Conservation (phyloP, 1,284 basidiomycete species). For the Austropuccinia psidii region DNA sequence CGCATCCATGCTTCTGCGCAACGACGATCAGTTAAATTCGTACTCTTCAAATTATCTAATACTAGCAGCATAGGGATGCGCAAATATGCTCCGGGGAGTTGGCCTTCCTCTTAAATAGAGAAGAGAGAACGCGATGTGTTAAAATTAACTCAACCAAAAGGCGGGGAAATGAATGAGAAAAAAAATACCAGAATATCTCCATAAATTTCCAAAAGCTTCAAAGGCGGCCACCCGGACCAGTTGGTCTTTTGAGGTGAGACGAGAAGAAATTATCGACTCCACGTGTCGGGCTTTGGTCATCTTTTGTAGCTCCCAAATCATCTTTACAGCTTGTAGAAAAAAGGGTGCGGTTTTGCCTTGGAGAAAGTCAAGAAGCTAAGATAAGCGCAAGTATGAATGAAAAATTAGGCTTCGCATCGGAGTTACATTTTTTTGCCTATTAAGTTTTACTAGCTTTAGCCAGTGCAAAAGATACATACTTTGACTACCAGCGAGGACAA, state of each 20-base stretch:
- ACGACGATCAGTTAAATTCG: slow-evolving; percentile 64
- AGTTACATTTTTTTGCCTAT: too few relatives aligned
- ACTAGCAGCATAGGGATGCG: slow-evolving; percentile 78
- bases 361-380: slow-evolving; percentile 66
- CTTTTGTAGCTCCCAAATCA: slow-evolving; percentile 77
- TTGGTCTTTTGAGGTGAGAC: slow-evolving; percentile 56
- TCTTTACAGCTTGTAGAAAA: slow-evolving; percentile 69
- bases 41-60: slow-evolving; percentile 69
- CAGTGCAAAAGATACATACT: background rate
- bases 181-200: slow-evolving; percentile 70
- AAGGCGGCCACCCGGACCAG: slow-evolving; percentile 53
- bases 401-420: too few relatives aligned
- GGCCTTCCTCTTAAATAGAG: slow-evolving; percentile 60
- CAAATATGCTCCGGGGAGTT: slow-evolving; percentile 69
- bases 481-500: slow-evolving; percentile 6
- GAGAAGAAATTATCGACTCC: slow-evolving; percentile 66
- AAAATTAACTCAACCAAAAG: background rate
- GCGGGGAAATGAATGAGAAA: background rate
- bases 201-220: slow-evolving; percentile 83
- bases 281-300: slow-evolving; percentile 59
- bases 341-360: slow-evolving; percentile 61
- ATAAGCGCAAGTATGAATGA: background rate
- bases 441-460: too few relatives aligned
- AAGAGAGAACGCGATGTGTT: background rate
- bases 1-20: slow-evolving; percentile 92